Conservation (phyloP, 495 filamentous ascomycete genomes). For the Geopyxis carbonaria region DNA sequence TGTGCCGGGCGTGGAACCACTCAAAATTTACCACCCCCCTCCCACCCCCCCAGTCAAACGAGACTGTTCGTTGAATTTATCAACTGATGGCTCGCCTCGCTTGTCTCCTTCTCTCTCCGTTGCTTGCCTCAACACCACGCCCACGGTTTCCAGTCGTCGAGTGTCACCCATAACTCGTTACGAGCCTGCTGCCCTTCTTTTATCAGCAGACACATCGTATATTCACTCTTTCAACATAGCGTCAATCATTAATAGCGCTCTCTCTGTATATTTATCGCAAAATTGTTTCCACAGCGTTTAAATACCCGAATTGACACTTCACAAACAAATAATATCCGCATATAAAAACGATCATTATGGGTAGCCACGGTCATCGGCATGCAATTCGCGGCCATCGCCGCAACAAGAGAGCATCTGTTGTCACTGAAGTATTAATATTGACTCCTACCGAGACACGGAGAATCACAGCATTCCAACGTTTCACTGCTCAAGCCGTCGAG, state of each 20-base stretch:
- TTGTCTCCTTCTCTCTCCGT: neutral
- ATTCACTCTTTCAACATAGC: slow-evolving; percentile 2
- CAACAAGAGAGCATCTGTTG: neutral
- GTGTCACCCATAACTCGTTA: too few species aligned
- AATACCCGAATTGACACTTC: slow-evolving; percentile 10
- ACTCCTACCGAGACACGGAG: neutral
- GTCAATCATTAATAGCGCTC: too few species aligned
- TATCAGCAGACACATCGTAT: slow-evolving; percentile 19
- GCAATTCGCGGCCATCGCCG: slow-evolving; percentile 3
- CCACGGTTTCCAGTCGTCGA: neutral
- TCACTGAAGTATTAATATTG: neutral
- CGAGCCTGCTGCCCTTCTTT: slow-evolving; percentile 23
- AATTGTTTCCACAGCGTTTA: slow-evolving; percentile 3
- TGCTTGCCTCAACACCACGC: neutral
- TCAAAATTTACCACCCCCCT: too few species aligned
- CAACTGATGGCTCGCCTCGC: too few species aligned
- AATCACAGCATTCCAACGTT: slow-evolving; percentile 1
- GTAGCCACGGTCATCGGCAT: slow-evolving; percentile 7
- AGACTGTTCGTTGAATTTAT: too few species aligned
- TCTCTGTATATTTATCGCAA: too few species aligned
- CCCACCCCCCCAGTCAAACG: too few species aligned
- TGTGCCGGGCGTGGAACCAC: too few species aligned
- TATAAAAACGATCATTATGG: neutral
- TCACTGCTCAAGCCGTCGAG: neutral
- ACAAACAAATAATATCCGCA: slow-evolving; percentile 2